Base-by-base conservation (phyloP, 495 filamentous ascomycete species). In the Trichoderma orchidacearum region DNA sequence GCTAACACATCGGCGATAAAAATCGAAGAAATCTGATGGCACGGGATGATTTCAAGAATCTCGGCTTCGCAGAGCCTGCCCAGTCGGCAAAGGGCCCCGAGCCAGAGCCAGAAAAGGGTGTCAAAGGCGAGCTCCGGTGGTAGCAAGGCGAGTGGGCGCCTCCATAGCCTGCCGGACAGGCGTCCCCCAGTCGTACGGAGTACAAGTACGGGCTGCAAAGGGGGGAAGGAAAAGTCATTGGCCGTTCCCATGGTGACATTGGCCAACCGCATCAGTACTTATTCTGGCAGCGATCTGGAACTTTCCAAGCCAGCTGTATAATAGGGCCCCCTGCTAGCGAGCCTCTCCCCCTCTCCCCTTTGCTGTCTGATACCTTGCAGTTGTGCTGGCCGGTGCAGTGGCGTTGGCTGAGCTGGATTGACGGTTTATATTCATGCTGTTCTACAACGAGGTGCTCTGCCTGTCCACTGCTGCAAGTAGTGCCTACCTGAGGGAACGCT, bases 31-130 rank as follows among this genome's bases (percentile, higher is more conserved):
- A 96, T 65, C 75, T 98, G 30, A 98, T 98, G 93, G 89, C 90
- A 18, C 87, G 81, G 54, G 93, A 98, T 64, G 84, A 92, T 55
- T 89, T 96, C 64, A 86, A 86, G 70, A 98, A 98, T 61, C 74
- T 98, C 25, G 93, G 93, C 1, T 90, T 94, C 58, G 71, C 73
- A 12, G 87, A 89, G 27, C 58, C 38, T 34, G 53, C 28, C 7
- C 55, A 59, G 29, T 58, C 48, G 35, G 51, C 48, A n/a, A 51
- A 58, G 30, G 51, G 41, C 28, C 28, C 51, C 3, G 27, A 18
- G 34, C 35, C 13, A 57, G 56, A 53, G 18, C 57, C 41, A 9
- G 68, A 68, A 36, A 61, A 68, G 52, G 73, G 70, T 11, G 62
- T 67, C 31, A 74, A 75, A 56, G 72, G 72, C 18, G 74, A 76